Conservation (phyloP, 1,139 yeast species). For the Blastobotrys ciferrii region DNA sequence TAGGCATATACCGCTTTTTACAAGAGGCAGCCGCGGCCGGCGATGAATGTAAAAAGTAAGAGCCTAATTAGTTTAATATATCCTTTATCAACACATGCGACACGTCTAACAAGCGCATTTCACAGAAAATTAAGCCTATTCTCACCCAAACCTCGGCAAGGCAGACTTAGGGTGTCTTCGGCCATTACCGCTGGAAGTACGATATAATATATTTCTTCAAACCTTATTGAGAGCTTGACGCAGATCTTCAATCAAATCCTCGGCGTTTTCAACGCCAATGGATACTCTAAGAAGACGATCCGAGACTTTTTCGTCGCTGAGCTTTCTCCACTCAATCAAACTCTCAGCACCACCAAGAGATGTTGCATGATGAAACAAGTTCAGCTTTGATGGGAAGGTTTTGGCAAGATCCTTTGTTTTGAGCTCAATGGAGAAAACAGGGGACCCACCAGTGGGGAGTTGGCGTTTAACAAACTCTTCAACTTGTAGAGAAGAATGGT, state of each 20-base stretch:
- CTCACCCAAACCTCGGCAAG: too few species aligned
- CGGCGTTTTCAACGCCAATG: conserved; percentile 71
- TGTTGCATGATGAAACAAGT: conserved; percentile 83
- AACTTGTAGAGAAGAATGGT: conserved; percentile 73
- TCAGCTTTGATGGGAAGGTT: conserved; percentile 60
- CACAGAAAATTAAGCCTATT: too few species aligned
- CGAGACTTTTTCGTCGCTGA: conserved; percentile 60
- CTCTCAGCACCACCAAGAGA: conserved; percentile 94
- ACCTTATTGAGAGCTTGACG: conserved; percentile 40
- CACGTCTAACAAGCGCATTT: too few species aligned
- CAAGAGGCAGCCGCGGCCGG: too few species aligned
- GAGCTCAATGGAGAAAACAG: conserved; percentile 70
- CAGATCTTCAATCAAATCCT: conserved; percentile 71
- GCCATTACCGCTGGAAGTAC: too few species aligned
- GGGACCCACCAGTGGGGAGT: conserved; percentile 63
- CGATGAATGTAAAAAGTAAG: too few species aligned
- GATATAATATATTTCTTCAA: too few species aligned
- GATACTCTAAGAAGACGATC: conserved; percentile 66
- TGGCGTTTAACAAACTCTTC: conserved; percentile 65
- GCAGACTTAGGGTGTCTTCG: too few species aligned
- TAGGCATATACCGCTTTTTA: too few species aligned
- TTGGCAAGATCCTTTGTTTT: conserved; percentile 55
- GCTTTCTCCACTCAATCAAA: conserved; percentile 83
- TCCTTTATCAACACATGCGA: too few species aligned
- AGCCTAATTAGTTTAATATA: too few species aligned